Evolutionary conservation across 2,329 filamentous ascomycete species (phyloP), one percentile per base, ranked within the genome.

Genomic region (Tolypocladium nubicola): DNA sequence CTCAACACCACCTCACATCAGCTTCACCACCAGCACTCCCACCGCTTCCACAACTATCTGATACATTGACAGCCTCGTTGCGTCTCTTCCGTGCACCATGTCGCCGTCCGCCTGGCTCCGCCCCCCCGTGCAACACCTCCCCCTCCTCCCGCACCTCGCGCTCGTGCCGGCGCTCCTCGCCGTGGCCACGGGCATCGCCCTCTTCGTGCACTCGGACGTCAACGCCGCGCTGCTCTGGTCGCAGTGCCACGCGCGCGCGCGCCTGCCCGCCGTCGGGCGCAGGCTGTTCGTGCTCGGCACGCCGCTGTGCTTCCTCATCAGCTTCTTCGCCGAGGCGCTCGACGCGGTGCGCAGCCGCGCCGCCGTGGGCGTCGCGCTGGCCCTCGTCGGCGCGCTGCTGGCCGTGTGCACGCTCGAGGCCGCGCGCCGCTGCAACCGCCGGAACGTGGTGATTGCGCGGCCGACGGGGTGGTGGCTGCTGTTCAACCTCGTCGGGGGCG

Each of bases 211-310:
- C 66, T 73, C 74, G 47, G 78, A 80, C 67, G 73, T 79, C 66
- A 79, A 81, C 71, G 70, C 75, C 57, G 73, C 76, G 21, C 70
- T 80, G 60, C 76, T 82, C 59, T 80, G 76, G 70, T 80, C 77
- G 49, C 78, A 81, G 62, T 82, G 79, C 67, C 75, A 80, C 64
- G 70, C 79, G 2, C 75, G 68, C 58, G 67, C 76, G 10, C 75
- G 75, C 19, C 64, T 81, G 26, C 76, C 75, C 13, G 69, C 55
- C 21, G 65, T 82, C 26, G 75, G 73, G 52, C 72, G 66, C n/a
- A 63, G 4, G 14, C 39, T 79, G 2, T 77, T 77, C 7, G 59
- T 75, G 49, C 56, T 81, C 30, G 77, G 77, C 41, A 69, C 76
- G 2, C 75, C 76, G 19, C 58, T 71, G 35, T 82, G 79, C 68